phyloP scores from a whole-genome alignment of 2,329 filamentous ascomycete genomes.

The Penicillium sp. region DNA sequence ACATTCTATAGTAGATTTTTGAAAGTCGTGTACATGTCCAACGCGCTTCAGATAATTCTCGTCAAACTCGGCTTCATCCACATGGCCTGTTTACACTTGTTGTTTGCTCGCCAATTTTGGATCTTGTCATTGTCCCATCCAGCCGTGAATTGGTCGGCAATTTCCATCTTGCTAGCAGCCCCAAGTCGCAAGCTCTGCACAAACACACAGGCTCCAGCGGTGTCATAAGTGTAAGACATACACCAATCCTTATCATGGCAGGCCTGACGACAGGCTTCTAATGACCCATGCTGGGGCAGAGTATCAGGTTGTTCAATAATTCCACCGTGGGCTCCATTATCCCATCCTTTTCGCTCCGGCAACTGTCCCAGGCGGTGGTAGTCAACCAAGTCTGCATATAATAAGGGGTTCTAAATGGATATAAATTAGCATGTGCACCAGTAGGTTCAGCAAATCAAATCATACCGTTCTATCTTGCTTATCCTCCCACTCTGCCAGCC shows the following conservation, averaged over 20 bases:
- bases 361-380: constrained; percentile 22
- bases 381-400: constrained; percentile 26
- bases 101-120: constrained; percentile 13
- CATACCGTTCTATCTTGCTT: constrained; percentile 18
- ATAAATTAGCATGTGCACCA: not conserved
- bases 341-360: constrained; percentile 24
- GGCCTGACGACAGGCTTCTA: constrained; percentile 23
- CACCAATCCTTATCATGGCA: constrained; percentile 21
- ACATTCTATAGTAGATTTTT: not conserved
- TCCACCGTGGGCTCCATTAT: constrained; percentile 31
- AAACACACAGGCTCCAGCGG: constrained; percentile 19
- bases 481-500: constrained; percentile 41
- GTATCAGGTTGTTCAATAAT: constrained; percentile 22
- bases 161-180: constrained; percentile 8
- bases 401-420: constrained; percentile 11
- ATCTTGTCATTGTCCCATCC: constrained; percentile 26
- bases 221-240: constrained; percentile 23
- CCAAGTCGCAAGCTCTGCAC: constrained; percentile 21
- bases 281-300: constrained; percentile 21
- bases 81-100: constrained; percentile 16
- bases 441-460: not conserved
- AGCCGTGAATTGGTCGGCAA: constrained; percentile 13
- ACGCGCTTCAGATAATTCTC: constrained; percentile 18
- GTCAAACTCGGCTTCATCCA: constrained; percentile 24
- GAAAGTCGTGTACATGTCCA: not conserved